A percentile compares a stretch with the other conserved stretches of the same genome.
These are phyloP conservation scores for Hibiscus tridactylites DNA, from an alignment of 345 rosid species.

Conservation along the genomic window DNA sequence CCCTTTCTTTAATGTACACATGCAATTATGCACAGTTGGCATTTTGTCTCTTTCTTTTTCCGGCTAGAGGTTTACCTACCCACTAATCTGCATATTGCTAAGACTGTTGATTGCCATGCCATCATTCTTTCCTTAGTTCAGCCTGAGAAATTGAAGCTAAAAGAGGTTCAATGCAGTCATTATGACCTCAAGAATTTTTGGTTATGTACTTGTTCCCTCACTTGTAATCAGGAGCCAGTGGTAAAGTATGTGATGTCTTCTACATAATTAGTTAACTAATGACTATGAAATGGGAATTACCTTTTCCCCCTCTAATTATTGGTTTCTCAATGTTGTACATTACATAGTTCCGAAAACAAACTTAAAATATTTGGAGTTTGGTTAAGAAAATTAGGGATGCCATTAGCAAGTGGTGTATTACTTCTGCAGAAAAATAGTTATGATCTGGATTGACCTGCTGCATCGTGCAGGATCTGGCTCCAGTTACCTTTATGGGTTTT, in stretches of 20 bases:
- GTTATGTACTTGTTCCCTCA: neutral
- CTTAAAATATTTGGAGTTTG: neutral
- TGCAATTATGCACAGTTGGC: neutral
- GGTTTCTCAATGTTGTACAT: neutral
- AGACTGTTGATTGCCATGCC: neutral
- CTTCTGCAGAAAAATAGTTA: neutral
- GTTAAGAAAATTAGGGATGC: neutral
- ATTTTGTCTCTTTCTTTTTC: neutral
- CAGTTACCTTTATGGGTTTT: slow-evolving; percentile 87
- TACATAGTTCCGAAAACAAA: neutral
- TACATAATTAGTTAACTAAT: neutral
- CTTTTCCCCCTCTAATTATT: neutral
- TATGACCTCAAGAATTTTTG: neutral
- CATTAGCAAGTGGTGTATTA: neutral
- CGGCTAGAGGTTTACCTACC: neutral
- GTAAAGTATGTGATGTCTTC: neutral
- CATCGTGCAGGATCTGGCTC: slow-evolving; percentile 79
- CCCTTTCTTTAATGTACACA: neutral
- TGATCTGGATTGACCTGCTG: neutral
- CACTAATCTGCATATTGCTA: neutral
- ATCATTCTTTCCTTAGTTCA: neutral
- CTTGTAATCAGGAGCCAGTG: neutral
- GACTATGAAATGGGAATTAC: neutral
- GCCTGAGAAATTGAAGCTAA: neutral
- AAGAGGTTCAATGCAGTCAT: neutral